Conservation (phyloP, 2,329 filamentous ascomycete species). For the Neoarthrinium moseri region DNA sequence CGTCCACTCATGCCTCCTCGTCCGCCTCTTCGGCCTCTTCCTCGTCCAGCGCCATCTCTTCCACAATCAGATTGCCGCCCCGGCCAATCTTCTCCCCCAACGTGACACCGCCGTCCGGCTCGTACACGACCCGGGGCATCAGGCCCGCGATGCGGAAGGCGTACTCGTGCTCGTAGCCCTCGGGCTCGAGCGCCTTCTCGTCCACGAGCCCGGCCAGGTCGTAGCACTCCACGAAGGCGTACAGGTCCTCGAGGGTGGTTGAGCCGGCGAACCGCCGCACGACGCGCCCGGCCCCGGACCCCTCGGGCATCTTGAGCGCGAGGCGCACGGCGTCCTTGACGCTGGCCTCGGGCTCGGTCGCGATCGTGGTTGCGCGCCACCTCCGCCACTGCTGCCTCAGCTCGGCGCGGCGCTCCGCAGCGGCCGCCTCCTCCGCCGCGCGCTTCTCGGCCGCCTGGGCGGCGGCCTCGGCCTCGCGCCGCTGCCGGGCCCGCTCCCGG, state of each 20-base stretch:
- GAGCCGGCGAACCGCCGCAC: conserved; percentile 70
- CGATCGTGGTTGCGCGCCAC: conserved; percentile 72
- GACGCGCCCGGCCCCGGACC: conserved; percentile 66
- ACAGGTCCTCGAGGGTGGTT: conserved; percentile 82
- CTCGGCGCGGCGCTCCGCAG: conserved; percentile 48
- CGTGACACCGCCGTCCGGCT: conserved; percentile 62
- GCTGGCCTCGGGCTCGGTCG: conserved; percentile 62
- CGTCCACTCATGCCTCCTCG: background rate
- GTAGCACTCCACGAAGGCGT: conserved; percentile 94
- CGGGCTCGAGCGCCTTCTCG: conserved; percentile 43
- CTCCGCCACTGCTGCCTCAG: conserved; percentile 67
- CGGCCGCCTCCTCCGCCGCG: conserved; percentile 59
- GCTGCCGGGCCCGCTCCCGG: conserved; percentile 75
- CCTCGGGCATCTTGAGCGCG: conserved; percentile 62
- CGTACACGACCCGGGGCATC: conserved; percentile 80
- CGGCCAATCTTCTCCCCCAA: conserved; percentile 74
- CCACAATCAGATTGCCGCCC: conserved; percentile 87
- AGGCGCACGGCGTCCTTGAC: conserved; percentile 72
- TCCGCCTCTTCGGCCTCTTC: conserved; percentile 36
- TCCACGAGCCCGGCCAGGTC: conserved; percentile 43
- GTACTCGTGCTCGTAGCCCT: conserved; percentile 77
- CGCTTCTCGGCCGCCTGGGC: conserved; percentile 65
- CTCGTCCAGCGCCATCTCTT: conserved; percentile 53
- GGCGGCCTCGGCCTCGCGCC: conserved; percentile 71
- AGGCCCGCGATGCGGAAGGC: conserved; percentile 82